These are phyloP conservation scores for Brettanomyces sp. DNA, from an alignment of 805 yeast species.

Conservation along the genomic window DNA sequence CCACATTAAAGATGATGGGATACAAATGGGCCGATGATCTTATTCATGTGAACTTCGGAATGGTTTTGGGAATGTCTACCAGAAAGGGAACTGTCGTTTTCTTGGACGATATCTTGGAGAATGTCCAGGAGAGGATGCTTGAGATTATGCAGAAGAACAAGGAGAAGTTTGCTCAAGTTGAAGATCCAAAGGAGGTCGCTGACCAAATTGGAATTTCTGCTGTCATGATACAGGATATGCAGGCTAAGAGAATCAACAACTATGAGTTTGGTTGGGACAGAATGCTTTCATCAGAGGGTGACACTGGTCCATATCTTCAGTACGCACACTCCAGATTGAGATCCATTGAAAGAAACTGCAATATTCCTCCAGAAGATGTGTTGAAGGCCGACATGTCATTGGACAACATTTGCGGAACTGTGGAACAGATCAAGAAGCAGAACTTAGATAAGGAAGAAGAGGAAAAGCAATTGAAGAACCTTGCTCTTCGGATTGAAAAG, in stretches of 20 bases:
- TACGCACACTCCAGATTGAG: conserved; percentile 96
- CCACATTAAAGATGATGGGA: conserved; percentile 84
- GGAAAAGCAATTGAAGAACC: conserved; percentile 22
- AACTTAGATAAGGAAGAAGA: conserved; percentile 20
- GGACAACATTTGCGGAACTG: conserved; percentile 22
- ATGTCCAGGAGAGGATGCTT: conserved; percentile 89
- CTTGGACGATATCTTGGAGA: conserved; percentile 86
- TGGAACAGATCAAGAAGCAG: conserved; percentile 15
- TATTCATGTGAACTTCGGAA: conserved; percentile 87
- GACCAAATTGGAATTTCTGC: conserved; percentile 95
- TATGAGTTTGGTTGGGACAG: conserved; percentile 97
- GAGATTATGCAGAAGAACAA: conserved; percentile 92
- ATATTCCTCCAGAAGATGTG: conserved; percentile 28
- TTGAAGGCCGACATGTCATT: conserved; percentile 21
- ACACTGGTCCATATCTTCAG: conserved; percentile 97
- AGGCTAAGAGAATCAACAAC: conserved; percentile 90
- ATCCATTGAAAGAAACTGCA: conserved; percentile 84
- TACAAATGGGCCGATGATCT: conserved; percentile 73
- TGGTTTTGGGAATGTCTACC: conserved; percentile 98
- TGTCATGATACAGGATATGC: conserved; percentile 99
- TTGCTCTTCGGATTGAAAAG: conserved; percentile 22
- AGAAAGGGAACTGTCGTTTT: conserved; percentile 98
- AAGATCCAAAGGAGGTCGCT: conserved; percentile 89
- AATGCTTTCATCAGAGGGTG: conserved; percentile 97
- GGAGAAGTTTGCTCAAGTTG: conserved; percentile 84